Base-by-base conservation (phyloP, 169 alveolate genomes). In the Plasmodium gonderi region DNA sequence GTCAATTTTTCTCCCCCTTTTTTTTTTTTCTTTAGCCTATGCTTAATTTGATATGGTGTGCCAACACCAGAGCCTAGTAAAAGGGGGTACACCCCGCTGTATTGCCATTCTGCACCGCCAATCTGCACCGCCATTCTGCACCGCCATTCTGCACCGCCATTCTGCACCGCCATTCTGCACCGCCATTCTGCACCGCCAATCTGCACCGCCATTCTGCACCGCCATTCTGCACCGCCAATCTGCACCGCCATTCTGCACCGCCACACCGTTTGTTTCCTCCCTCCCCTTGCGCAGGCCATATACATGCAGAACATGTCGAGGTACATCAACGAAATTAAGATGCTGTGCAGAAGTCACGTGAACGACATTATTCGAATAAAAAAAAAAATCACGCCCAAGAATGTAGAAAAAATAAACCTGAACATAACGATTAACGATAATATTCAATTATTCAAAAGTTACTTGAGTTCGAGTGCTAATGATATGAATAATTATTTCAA, bases 261-360 rank as follows among this genome's bases (percentile, higher is more conserved):
- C 17, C 60, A 3, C 20, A 20, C 45, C 12, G n/a, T 42, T 1
- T 42, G 7, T 3, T 42, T 42, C 17, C 7, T 26, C 1, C 60
- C 11, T n/a, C 36, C 17, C 31, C 12, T 42, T 11, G 12, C 29
- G 3, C 60, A 81, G 91, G 91, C 91, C 6, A 81, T 81, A 7
- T 81, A 81, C 40, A 81, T 81, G 91, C 72, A 81, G 45, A 81
- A 68, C 26, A 29, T 81, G 51, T 81, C 91, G 3, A 26, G 80
- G 26, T 68, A 81, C 49, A 81, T 81, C 20, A 26, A 81, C 26
- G 91, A 81, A 4, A 67, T 81, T 12, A 81, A 68, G 33, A 81
- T 81, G 74, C 36, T 81, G 3, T 81, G 91, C 51, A 68, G 91
- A 72, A 81, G 91, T 14, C 91, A 81, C 33, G 91, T 81, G 51